phyloP scores from a whole-genome alignment of 1,284 basidiomycete species.

The Pascua guehoae region DNA sequence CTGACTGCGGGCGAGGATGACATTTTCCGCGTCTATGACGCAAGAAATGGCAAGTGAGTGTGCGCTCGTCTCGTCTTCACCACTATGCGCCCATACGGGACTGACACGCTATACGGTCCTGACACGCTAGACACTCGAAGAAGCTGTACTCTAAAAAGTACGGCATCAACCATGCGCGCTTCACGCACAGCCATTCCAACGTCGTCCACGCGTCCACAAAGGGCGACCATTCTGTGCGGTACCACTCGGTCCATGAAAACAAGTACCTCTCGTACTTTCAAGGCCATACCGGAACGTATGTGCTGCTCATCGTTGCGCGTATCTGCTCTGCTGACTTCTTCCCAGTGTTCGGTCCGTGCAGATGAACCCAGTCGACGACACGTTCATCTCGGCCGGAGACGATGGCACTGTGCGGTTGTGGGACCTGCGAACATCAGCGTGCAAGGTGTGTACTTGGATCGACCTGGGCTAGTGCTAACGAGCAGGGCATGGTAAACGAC shows the following conservation, averaged over 20 bases:
- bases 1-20: conserved; percentile 92
- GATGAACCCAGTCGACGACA: conserved; percentile 88
- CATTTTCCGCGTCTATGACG: conserved; percentile 82
- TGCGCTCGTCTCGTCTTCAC: conserved; percentile 31
- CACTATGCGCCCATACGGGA: conserved; percentile 8
- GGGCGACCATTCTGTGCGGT: conserved; percentile 82
- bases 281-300: conserved; percentile 74
- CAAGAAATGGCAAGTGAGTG: conserved; percentile 86
- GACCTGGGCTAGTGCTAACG: background rate
- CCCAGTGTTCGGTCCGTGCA: conserved; percentile 77
- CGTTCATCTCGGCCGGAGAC: conserved; percentile 88
- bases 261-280: conserved; percentile 93
- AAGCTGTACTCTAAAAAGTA: conserved; percentile 92
- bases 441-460: conserved; percentile 53
- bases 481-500: conserved; percentile 51
- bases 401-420: conserved; percentile 95
- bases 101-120: conserved; percentile 54
- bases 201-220: conserved; percentile 93
- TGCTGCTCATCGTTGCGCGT: background rate
- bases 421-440: conserved; percentile 79
- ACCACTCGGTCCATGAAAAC: conserved; percentile 93
- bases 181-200: conserved; percentile 82
- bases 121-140: conserved; percentile 61
- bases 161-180: conserved; percentile 87
- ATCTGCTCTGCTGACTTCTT: background rate